These are phyloP conservation scores for Gloeopeniophorella convolvens DNA, from an alignment of 768 basidiomycete species.

Conservation along the genomic window DNA sequence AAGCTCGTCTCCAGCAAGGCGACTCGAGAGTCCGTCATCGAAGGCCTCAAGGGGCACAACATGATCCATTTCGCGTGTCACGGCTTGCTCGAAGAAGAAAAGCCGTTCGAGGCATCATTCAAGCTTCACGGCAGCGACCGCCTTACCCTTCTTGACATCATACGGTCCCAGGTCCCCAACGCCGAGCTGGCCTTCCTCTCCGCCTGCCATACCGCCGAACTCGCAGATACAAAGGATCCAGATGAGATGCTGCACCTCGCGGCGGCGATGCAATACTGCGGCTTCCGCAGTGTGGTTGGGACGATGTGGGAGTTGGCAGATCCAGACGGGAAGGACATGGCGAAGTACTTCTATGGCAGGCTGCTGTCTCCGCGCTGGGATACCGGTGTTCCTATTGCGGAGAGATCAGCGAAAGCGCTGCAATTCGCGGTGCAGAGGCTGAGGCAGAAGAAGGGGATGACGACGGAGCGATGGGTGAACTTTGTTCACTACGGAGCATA, in stretches of 20 bases:
- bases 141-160: neutral
- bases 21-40: neutral
- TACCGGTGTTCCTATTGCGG: too few species aligned
- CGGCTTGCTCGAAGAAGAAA: neutral
- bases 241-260: conserved; percentile 14
- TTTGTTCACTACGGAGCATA: too few species aligned
- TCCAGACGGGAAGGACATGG: too few species aligned
- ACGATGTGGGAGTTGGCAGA: conserved; percentile 1
- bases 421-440: too few species aligned
- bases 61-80: conserved; percentile 3
- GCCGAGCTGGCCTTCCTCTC: conserved; percentile 1
- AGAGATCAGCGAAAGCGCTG: too few species aligned
- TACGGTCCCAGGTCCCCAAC: neutral
- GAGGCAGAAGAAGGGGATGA: too few species aligned
- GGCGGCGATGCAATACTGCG: conserved; percentile 12
- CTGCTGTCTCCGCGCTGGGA: too few species aligned
- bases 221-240: neutral
- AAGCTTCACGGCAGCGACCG: neutral
- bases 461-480: too few species aligned
- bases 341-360: too few species aligned
- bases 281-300: conserved; percentile 3
- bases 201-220: neutral
- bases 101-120: neutral
- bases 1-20: too few species aligned
- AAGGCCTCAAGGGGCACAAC: neutral